Evolutionary conservation across 1,284 basidiomycete species (phyloP).

Genomic region (Trametes pubescens): DNA sequence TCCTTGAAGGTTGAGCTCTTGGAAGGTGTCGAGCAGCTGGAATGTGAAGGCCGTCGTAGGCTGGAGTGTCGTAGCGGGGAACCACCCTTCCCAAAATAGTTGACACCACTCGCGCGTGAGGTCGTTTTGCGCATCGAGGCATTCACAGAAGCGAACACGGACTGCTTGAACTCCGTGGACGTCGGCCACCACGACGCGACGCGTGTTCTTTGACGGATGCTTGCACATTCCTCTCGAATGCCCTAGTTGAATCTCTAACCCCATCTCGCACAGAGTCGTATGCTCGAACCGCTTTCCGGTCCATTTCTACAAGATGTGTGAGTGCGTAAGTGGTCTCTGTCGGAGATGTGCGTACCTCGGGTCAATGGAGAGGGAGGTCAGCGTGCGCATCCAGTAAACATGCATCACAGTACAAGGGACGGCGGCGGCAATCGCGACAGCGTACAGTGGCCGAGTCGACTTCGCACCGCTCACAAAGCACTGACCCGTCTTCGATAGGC

Average conservation of each 20-base stretch:
- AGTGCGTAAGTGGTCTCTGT: too few species aligned
- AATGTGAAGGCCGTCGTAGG: background rate
- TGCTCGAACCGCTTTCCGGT: too few species aligned
- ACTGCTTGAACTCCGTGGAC: background rate
- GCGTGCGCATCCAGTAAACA: background rate
- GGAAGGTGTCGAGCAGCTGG: background rate
- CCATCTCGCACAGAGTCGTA: too few species aligned
- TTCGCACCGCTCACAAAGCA: background rate
- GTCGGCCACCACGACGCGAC: background rate
- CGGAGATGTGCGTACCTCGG: too few species aligned
- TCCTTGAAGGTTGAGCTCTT: background rate
- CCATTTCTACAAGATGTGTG: too few species aligned
- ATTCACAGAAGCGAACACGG: background rate
- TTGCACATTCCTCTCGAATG: background rate
- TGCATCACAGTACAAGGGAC: background rate
- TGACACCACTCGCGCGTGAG: background rate
- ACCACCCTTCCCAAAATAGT: background rate
- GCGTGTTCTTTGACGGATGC: background rate
- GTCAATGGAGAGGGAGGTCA: too few species aligned
- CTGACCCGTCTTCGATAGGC: background rate
- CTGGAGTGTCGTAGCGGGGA: background rate
- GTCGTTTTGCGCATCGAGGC: background rate
- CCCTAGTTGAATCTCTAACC: constrained; percentile 15
- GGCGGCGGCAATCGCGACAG: background rate
- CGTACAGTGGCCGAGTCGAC: background rate